A percentile compares a stretch with the other conserved stretches of the same genome.
phyloP scores from a whole-genome alignment of 2,329 filamentous ascomycete species.

The Ophiostoma sp. region DNA sequence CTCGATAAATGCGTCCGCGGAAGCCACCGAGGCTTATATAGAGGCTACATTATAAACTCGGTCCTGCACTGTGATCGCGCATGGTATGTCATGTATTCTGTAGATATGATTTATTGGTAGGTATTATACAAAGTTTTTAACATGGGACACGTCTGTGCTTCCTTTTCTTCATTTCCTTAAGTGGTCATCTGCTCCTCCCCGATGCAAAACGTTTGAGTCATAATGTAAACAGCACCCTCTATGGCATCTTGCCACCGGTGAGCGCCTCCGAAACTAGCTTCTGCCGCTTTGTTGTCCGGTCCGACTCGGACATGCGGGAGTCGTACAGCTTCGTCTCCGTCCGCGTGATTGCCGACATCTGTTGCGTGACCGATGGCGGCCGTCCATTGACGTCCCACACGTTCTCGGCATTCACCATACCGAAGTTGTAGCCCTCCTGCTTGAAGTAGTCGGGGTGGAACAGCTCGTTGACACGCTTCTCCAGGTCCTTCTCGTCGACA shows the following conservation, averaged over 20 bases:
- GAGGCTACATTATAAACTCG: too few species aligned
- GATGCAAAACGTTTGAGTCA: not conserved
- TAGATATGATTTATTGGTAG: not conserved
- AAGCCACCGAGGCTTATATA: too few species aligned
- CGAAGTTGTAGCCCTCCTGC: slow-evolving; percentile 36
- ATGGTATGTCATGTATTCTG: not conserved
- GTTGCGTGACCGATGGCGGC: slow-evolving; percentile 42
- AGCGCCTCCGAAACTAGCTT: slow-evolving; percentile 54
- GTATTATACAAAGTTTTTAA: slow-evolving; percentile 1
- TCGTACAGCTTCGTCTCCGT: slow-evolving; percentile 35
- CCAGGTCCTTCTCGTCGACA: slow-evolving; percentile 70
- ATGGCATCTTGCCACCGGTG: slow-evolving; percentile 52
- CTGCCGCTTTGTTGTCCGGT: slow-evolving; percentile 45
- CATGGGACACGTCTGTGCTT: not conserved
- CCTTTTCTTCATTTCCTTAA: not conserved
- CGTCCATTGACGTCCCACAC: slow-evolving; percentile 47
- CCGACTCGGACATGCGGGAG: slow-evolving; percentile 36
- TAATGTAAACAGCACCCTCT: not conserved
- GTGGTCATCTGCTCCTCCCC: not conserved
- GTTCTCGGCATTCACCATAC: slow-evolving; percentile 37
- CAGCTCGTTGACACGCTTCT: slow-evolving; percentile 64
- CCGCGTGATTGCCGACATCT: slow-evolving; percentile 39
- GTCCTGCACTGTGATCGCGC: too few species aligned
- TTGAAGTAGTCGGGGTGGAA: slow-evolving; percentile 62
- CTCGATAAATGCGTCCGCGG: too few species aligned